These are phyloP conservation scores for Mycena pura DNA, from an alignment of 768 basidiomycete species.

Conservation along the genomic window DNA sequence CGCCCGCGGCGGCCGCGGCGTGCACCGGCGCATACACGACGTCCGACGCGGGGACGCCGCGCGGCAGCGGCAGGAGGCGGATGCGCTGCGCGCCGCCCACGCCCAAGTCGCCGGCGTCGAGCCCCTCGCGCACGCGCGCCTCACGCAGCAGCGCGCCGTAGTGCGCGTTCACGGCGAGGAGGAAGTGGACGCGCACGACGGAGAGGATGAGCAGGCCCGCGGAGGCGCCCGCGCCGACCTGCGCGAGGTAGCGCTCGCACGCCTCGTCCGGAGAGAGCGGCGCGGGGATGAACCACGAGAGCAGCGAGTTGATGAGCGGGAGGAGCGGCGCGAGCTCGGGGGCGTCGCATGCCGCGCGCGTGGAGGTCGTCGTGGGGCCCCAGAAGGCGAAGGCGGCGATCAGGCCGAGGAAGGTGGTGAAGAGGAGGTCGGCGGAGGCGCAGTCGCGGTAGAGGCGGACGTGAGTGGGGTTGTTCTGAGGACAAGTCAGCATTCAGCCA, in stretches of 20 bases:
- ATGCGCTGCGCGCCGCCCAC: background rate
- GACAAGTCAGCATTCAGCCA: conserved; percentile 1
- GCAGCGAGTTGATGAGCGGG: conserved; percentile 72
- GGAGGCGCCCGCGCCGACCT: conserved; percentile 64
- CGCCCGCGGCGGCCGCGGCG: background rate
- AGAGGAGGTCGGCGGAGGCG: conserved; percentile 78
- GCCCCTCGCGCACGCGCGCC: too few relatives aligned
- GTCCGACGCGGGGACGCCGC: background rate
- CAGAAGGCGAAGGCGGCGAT: conserved; percentile 60
- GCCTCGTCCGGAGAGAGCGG: conserved; percentile 52
- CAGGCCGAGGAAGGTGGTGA: conserved; percentile 65
- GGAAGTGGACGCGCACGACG: conserved; percentile 75
- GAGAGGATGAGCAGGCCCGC: conserved; percentile 66
- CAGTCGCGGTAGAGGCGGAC: conserved; percentile 86
- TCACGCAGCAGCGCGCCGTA: background rate
- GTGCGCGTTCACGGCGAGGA: conserved; percentile 58
- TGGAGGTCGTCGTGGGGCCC: conserved; percentile 52
- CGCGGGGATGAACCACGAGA: conserved; percentile 29
- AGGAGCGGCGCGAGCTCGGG: conserved; percentile 77
- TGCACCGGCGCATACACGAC: conserved; percentile 26
- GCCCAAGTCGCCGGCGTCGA: background rate
- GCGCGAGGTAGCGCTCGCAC: conserved; percentile 81
- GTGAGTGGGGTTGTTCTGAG: conserved; percentile 64
- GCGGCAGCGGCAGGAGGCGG: conserved; percentile 20
- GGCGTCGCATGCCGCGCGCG: conserved; percentile 76